Evolutionary conservation across 129 eudicot species (phyloP), one percentile per base, ranked within the genome.

Genomic region (Chrysanthemum seticuspe): DNA sequence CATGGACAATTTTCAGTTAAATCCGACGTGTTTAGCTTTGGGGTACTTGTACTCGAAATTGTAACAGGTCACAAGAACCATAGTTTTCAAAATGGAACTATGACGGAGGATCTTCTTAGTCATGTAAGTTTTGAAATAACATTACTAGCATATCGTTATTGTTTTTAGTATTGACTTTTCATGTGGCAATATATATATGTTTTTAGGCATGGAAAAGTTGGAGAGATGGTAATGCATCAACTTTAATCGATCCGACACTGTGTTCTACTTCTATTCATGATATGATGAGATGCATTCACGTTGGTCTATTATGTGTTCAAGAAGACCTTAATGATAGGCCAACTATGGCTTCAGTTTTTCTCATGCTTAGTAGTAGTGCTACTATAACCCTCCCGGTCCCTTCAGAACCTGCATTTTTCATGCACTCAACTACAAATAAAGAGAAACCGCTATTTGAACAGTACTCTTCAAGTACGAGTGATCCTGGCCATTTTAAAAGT

Each of bases 221-320:
- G 91, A 67, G 50, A 68, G 68, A 65, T 27, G 86, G 72, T 48
- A 72, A 23, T 3, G 19, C 67, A 12, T 63, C 78, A 58, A 53
- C 51, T 53, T 66, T 83, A 45, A 67, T 81, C 45, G 91, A 86
- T 83, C 78, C 86, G 0, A 47, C 63, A 25, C 2, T 83, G 55
- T 70, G 62, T 15, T 11, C 74, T 29, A 63, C 9, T 58, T 70
- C 74, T 1, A 4, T 18, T 19, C 75, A 60, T 6, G 84, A 83
- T 48, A 79, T 78, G 60, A n/a, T 77, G 3, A 75, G 86, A 72
- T 85, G 86, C 54, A 65, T 80, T 54, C 85, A 87, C 48, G 71
- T 85, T 29, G 87, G 82, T 4, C 70, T 87, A 58, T 71, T 82
- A 68, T 85, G 90, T 18, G 88, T 88, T 59, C 86, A 88, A 78